phyloP scores from a whole-genome alignment of 495 filamentous ascomycete genomes.

The Aspergillus egyptiacus region DNA sequence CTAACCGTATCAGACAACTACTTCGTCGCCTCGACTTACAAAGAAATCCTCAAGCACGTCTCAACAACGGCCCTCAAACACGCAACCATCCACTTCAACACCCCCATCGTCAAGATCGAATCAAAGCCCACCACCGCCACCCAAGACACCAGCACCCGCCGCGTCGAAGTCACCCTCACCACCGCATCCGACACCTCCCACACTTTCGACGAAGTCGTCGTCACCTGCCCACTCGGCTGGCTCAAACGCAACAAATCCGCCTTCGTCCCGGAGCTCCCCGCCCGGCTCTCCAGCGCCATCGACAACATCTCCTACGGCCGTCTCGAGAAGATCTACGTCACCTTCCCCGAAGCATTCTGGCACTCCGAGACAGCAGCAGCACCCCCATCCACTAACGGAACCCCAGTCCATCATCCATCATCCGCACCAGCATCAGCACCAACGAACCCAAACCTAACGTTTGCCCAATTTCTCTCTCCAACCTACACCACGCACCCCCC shows the following conservation, averaged over 20 bases:
- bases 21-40: slow-evolving; percentile 83
- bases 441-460: slow-evolving; percentile 19
- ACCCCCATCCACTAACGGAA: not conserved
- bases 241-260: slow-evolving; percentile 66
- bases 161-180: slow-evolving; percentile 47
- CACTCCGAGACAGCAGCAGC: slow-evolving; percentile 16
- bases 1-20: slow-evolving; percentile 59
- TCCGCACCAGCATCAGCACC: not conserved
- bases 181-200: slow-evolving; percentile 47
- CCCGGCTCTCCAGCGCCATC: slow-evolving; percentile 64
- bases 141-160: slow-evolving; percentile 9
- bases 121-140: slow-evolving; percentile 20
- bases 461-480: slow-evolving; percentile 43
- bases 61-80: slow-evolving; percentile 55
- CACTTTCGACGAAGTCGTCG: slow-evolving; percentile 76
- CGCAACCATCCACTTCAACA: slow-evolving; percentile 54
- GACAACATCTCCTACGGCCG: slow-evolving; percentile 74
- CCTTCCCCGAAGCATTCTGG: slow-evolving; percentile 72
- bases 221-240: slow-evolving; percentile 85
- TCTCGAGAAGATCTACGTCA: slow-evolving; percentile 89
- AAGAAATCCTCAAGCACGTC: slow-evolving; percentile 63
- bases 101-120: slow-evolving; percentile 50
- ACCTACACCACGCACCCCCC: slow-evolving; percentile 64
- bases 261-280: slow-evolving; percentile 66
- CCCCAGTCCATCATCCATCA: not conserved